Evolutionary conservation across 148 eudicot species (phyloP).

Genomic region (Rhododendron griersonianum): DNA sequence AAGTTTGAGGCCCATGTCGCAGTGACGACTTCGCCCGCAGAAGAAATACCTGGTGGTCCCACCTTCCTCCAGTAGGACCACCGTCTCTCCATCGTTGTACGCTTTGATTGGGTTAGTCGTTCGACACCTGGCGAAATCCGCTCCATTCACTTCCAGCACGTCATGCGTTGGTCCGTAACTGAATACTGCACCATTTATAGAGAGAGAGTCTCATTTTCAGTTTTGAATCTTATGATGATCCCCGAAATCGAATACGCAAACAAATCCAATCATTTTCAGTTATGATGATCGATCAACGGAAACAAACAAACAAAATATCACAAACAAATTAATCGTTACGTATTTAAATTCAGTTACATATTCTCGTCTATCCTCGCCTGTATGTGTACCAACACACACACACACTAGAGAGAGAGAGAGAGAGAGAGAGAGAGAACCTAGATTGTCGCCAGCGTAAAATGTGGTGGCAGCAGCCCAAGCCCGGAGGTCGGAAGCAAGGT

Average conservation of each 20-base stretch:
- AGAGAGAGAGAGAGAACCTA: not conserved
- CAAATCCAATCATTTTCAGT: not conserved
- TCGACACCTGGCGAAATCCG: not conserved
- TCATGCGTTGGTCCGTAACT: not conserved
- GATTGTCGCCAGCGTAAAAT: constrained; percentile 9
- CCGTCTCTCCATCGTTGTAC: not conserved
- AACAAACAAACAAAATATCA: not conserved
- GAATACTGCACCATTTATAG: not conserved
- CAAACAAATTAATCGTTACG: not conserved
- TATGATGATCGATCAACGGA: not conserved
- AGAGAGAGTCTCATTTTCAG: too few species aligned
- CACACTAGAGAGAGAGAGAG: not conserved
- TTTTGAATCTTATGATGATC: not conserved
- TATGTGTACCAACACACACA: too few species aligned
- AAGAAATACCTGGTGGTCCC: not conserved
- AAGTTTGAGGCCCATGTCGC: not conserved
- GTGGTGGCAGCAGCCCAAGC: constrained; percentile 10
- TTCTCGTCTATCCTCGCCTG: too few species aligned
- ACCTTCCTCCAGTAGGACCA: not conserved
- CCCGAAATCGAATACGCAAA: not conserved
- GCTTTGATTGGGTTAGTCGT: not conserved
- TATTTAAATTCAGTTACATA: too few species aligned
- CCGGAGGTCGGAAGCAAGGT: constrained; percentile 1
- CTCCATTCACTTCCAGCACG: constrained; percentile 4
- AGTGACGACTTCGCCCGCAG: constrained; percentile 1